Percentiles rank a stretch among this genome's conserved stretches.
phyloP scores from a whole-genome alignment of 352 stramenopile genomes.

The Pythium phragmiticola region DNA sequence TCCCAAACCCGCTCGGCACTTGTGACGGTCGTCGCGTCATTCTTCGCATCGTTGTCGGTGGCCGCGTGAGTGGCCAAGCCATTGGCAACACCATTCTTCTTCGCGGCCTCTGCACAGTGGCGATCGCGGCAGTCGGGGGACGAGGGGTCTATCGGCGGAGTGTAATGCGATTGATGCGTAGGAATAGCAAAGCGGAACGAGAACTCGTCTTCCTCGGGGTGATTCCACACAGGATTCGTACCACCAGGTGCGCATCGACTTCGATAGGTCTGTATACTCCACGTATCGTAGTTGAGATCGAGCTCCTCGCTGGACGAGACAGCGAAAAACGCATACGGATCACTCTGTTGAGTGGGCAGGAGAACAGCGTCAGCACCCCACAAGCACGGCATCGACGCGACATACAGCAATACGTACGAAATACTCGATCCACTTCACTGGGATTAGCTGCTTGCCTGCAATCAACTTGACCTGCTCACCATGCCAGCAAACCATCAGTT shows the following conservation, averaged over 20 bases:
- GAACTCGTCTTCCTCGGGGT: constrained; percentile 50
- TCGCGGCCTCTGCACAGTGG: neutral
- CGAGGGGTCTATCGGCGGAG: constrained; percentile 15
- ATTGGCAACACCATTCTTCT: neutral
- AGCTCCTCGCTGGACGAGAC: constrained; percentile 38
- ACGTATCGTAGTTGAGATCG: constrained; percentile 52
- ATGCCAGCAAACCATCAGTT: constrained; percentile 6
- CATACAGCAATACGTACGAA: constrained; percentile 31
- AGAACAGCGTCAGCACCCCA: neutral
- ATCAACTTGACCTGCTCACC: constrained; percentile 50
- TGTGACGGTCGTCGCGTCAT: neutral
- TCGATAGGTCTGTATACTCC: constrained; percentile 74
- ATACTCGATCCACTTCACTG: constrained; percentile 62
- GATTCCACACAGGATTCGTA: constrained; percentile 56
- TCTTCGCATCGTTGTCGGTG: neutral
- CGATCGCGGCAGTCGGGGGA: neutral
- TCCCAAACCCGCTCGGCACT: constrained; percentile 38
- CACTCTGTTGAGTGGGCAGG: constrained; percentile 33
- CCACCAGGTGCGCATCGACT: constrained; percentile 49
- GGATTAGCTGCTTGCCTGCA: constrained; percentile 67
- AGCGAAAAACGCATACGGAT: constrained; percentile 77
- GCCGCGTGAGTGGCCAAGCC: neutral
- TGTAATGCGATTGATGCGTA: constrained; percentile 58
- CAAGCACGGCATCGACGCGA: neutral
- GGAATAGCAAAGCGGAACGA: constrained; percentile 76